These are phyloP conservation scores for Scenedesmus sp. DNA, from an alignment of 163 green algal species.

Conservation along the genomic window DNA sequence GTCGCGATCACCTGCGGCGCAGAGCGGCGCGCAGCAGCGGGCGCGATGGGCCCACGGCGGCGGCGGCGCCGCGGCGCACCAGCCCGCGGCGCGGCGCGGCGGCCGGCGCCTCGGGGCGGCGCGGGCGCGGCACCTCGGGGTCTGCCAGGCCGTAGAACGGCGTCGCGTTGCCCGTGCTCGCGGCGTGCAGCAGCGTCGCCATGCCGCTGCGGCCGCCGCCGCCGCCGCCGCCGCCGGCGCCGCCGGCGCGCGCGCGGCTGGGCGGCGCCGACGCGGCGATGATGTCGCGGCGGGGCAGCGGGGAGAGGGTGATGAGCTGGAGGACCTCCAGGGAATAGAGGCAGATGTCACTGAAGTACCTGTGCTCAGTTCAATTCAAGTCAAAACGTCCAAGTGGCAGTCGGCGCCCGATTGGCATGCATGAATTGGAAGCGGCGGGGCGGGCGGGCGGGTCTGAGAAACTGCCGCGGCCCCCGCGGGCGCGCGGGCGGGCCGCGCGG, in stretches of 20 bases:
- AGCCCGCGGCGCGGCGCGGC: no score
- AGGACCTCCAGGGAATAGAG: constrained; percentile 62
- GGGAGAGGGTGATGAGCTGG: constrained; percentile 63
- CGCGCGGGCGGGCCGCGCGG: no score
- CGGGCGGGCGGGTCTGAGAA: no score
- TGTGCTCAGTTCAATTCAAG: constrained; percentile 1
- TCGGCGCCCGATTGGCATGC: no score
- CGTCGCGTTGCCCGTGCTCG: constrained; percentile 35
- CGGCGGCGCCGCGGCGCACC: not conserved
- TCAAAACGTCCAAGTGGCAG: no score
- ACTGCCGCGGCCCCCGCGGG: no score
- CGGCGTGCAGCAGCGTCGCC: constrained; percentile 61
- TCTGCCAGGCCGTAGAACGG: constrained; percentile 39
- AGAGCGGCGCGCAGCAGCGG: not conserved
- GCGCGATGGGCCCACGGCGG: not conserved
- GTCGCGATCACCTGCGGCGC: constrained; percentile 37
- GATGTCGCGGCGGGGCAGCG: constrained; percentile 48
- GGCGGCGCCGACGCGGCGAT: no score
- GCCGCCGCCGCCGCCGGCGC: not conserved
- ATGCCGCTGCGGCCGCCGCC: constrained; percentile 49
- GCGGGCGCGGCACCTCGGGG: constrained; percentile 17
- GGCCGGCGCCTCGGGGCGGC: no score
- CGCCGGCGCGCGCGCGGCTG: constrained; percentile 24
- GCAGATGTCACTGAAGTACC: constrained; percentile 62
- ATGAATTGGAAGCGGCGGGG: no score